phyloP scores from a whole-genome alignment of 2,329 filamentous ascomycete genomes.

The Neobulgaria alba region DNA sequence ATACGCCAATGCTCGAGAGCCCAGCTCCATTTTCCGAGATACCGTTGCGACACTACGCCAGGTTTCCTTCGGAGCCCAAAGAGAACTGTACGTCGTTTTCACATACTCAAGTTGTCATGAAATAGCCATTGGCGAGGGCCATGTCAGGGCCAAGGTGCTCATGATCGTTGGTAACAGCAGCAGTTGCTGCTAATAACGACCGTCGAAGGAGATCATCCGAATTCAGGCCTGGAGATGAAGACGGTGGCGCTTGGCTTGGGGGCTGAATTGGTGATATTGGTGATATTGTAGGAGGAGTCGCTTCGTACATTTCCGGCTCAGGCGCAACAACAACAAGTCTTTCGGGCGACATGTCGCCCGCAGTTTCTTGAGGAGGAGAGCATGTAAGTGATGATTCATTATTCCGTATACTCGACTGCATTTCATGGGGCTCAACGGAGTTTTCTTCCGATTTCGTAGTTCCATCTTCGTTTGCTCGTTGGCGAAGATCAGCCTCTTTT shows the following conservation, averaged over 20 bases:
- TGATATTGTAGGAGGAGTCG: too few relatives aligned
- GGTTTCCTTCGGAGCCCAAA: too few relatives aligned
- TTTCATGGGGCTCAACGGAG: not conserved
- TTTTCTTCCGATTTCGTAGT: not conserved
- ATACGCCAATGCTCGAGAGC: too few relatives aligned
- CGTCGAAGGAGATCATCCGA: not conserved
- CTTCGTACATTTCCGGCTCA: not conserved
- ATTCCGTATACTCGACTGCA: not conserved
- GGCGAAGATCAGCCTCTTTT: slow-evolving; percentile 58
- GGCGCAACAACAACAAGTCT: not conserved
- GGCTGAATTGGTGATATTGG: not conserved
- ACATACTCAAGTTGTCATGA: too few relatives aligned
- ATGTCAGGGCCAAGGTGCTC: too few relatives aligned
- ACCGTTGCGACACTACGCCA: too few relatives aligned
- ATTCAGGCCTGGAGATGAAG: not conserved
- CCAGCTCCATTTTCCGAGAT: too few relatives aligned
- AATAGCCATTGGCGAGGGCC: too few relatives aligned
- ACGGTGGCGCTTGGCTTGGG: not conserved
- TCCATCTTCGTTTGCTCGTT: slow-evolving; percentile 48
- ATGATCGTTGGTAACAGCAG: too few relatives aligned
- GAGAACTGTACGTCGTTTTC: too few relatives aligned
- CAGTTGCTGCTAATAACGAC: too few relatives aligned
- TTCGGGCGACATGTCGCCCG: not conserved
- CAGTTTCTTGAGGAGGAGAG: not conserved
- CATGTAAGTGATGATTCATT: not conserved